A percentile compares a stretch with the other conserved stretches of the same genome.
These are phyloP conservation scores for Starmerella potacharoeniae DNA, from an alignment of 805 yeast genomes.

Conservation along the genomic window DNA sequence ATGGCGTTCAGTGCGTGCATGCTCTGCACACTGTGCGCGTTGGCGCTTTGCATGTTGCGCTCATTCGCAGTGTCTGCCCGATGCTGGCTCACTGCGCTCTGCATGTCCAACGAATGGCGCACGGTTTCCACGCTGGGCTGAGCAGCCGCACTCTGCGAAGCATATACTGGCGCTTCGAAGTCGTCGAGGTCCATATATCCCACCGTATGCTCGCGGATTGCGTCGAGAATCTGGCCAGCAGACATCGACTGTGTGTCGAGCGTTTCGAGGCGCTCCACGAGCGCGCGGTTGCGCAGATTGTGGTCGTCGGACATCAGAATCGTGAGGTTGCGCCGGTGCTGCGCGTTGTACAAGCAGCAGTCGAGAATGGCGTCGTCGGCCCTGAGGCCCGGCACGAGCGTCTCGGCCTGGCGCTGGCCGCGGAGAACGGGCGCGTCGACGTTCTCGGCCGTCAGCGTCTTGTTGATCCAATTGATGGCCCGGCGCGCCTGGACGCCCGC, in stretches of 20 bases:
- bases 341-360: constrained; percentile 16
- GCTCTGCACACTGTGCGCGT: no score
- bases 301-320: constrained; percentile 14
- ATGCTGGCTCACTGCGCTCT: no score
- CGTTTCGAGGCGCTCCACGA: constrained; percentile 12
- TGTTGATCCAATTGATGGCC: constrained; percentile 16
- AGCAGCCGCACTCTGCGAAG: no score
- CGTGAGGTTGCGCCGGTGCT: neutral
- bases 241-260: neutral
- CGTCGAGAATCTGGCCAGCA: neutral
- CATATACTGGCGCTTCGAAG: no score
- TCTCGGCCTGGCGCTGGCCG: constrained; percentile 13
- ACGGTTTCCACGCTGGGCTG: no score
- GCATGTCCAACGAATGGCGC: no score
- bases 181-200: constrained; percentile 9
- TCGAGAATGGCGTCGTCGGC: constrained; percentile 16
- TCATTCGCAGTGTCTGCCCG: no score
- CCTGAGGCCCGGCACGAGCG: neutral
- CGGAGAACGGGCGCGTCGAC: constrained; percentile 6
- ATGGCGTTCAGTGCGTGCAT: no score
- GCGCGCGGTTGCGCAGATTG: constrained; percentile 12
- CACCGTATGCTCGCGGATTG: neutral
- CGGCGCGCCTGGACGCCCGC: constrained; percentile 9
- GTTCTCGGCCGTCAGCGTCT: constrained; percentile 2
- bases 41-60: no score